Conservation (phyloP, 768 basidiomycete genomes). For the Sistotremastrum suecicum region DNA sequence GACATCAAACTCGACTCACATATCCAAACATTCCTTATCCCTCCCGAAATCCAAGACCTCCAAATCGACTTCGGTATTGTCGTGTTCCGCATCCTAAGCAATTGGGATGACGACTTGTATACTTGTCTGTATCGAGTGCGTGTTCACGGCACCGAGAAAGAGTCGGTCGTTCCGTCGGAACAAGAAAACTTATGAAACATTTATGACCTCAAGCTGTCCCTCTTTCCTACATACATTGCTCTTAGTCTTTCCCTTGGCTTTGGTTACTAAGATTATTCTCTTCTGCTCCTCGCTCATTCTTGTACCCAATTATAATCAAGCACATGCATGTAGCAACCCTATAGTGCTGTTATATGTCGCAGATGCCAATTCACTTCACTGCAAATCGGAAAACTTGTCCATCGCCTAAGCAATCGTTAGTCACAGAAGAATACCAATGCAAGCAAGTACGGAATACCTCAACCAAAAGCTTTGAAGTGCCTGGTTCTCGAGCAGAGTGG, state of each 20-base stretch:
- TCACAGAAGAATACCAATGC: not conserved
- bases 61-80: slow-evolving; percentile 79
- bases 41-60: slow-evolving; percentile 48
- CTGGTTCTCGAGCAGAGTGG: slow-evolving; percentile 67
- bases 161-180: too few species aligned
- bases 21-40: slow-evolving; percentile 72
- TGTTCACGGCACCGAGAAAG: slow-evolving; percentile 40
- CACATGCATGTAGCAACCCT: too few species aligned
- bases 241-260: too few species aligned
- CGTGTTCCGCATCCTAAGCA: slow-evolving; percentile 62
- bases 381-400: slow-evolving; percentile 6
- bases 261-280: too few species aligned
- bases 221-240: too few species aligned
- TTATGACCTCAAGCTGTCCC: too few species aligned
- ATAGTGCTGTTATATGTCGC: too few species aligned
- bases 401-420: slow-evolving; percentile 5
- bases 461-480: slow-evolving; percentile 54
- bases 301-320: too few species aligned
- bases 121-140: slow-evolving; percentile 85
- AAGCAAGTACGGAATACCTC: slow-evolving; percentile 31
- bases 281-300: too few species aligned
- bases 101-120: slow-evolving; percentile 74
- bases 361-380: too few species aligned
- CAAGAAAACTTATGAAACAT: too few species aligned
- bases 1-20: slow-evolving; percentile 36